phyloP scores from a whole-genome alignment of 306 rosid genomes.

The Sesbania bispinosa region DNA sequence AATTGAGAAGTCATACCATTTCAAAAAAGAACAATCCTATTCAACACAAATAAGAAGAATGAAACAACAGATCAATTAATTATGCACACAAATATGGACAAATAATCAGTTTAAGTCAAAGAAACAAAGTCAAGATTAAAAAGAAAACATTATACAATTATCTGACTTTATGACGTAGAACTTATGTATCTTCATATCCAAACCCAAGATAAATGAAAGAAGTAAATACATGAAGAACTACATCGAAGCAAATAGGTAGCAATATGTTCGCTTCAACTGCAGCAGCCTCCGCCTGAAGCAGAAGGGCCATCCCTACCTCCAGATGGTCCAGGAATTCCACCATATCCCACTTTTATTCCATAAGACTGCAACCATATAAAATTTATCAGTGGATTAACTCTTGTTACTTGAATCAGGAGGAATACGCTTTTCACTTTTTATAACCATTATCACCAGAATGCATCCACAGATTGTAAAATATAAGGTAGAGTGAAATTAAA shows the following conservation, averaged over 20 bases:
- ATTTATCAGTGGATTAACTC: slow-evolving; percentile 20
- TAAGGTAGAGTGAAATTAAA: background rate
- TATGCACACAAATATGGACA: slow-evolving; percentile 49
- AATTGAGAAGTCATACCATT: background rate
- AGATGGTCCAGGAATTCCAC: slow-evolving; percentile 96
- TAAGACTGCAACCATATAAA: slow-evolving; percentile 66
- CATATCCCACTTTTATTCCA: slow-evolving; percentile 97
- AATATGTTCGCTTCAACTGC: slow-evolving; percentile 59
- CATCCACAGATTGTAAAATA: slow-evolving; percentile 3
- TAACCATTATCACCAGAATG: background rate
- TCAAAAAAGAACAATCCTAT: slow-evolving; percentile 31
- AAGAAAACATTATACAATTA: slow-evolving; percentile 50
- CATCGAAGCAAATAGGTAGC: slow-evolving; percentile 24
- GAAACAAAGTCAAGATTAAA: slow-evolving; percentile 20
- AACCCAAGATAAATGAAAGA: slow-evolving; percentile 27
- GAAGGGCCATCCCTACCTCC: slow-evolving; percentile 94
- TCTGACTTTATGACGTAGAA: slow-evolving; percentile 28
- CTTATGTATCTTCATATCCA: slow-evolving; percentile 30
- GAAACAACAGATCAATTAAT: slow-evolving; percentile 38
- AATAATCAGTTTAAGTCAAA: slow-evolving; percentile 23
- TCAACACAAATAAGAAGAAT: slow-evolving; percentile 32
- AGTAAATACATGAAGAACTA: slow-evolving; percentile 13
- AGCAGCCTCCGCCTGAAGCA: slow-evolving; percentile 79
- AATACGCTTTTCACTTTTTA: background rate
- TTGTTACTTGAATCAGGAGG: background rate